Conservation (phyloP, 176 grass and related monocot species). For the Ampelocalamus luodianensis region DNA sequence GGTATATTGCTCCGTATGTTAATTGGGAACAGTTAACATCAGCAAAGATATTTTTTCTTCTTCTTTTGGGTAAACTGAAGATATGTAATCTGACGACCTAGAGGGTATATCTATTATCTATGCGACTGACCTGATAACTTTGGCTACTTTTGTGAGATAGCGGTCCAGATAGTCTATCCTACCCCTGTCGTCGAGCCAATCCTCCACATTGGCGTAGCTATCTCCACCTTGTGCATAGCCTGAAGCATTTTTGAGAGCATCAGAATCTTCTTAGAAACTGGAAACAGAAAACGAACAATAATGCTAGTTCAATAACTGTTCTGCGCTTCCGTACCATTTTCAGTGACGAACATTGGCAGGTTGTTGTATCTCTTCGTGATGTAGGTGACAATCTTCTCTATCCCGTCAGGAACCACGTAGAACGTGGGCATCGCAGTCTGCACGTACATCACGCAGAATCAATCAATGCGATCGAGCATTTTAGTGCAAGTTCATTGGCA, state of each 20-base stretch:
- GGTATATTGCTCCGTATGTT: not conserved
- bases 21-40: not conserved
- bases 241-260: not conserved
- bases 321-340: slow-evolving; percentile 53
- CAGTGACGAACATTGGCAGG: slow-evolving; percentile 72
- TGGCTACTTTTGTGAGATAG: slow-evolving; percentile 57
- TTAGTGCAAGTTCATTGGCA: too few species aligned
- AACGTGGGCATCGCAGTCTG: slow-evolving; percentile 69
- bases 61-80: not conserved
- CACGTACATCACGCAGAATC: not conserved
- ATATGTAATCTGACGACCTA: not conserved
- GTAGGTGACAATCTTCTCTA: slow-evolving; percentile 64
- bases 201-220: slow-evolving; percentile 17
- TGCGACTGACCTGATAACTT: slow-evolving; percentile 58
- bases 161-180: slow-evolving; percentile 55
- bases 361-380: slow-evolving; percentile 78
- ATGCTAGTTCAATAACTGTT: not conserved
- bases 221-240: slow-evolving; percentile 59
- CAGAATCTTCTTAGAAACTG: not conserved
- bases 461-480: not conserved
- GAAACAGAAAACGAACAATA: not conserved
- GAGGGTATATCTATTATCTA: not conserved
- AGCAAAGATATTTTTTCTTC: not conserved
- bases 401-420: slow-evolving; percentile 61
- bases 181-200: slow-evolving; percentile 56